Conservation (phyloP, 2,329 filamentous ascomycete genomes). For the Lasiodiplodia citricola region DNA sequence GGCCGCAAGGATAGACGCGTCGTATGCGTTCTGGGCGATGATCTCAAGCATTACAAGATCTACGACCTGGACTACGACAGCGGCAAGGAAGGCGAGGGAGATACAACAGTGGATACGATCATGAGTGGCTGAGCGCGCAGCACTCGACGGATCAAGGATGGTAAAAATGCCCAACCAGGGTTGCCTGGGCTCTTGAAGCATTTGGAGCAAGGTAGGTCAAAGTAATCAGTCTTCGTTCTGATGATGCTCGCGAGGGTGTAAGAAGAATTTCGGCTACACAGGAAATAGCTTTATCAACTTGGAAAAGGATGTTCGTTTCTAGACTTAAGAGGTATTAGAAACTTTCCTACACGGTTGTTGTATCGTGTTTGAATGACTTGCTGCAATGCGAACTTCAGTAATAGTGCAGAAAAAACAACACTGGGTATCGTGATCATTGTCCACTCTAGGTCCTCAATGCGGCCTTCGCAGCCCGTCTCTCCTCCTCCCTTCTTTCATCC, state of each 20-base stretch:
- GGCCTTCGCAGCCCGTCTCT: conserved; percentile 58
- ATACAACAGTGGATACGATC: conserved; percentile 26
- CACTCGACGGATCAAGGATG: not conserved
- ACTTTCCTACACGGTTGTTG: too few species aligned
- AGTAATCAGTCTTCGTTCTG: not conserved
- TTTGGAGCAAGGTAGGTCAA: not conserved
- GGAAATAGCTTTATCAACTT: not conserved
- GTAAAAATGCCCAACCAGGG: not conserved
- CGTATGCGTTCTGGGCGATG: conserved; percentile 60
- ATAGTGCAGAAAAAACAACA: not conserved
- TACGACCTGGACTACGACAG: conserved; percentile 56
- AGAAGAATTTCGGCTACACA: not conserved
- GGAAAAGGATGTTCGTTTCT: not conserved
- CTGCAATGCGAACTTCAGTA: not conserved
- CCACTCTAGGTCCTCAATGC: conserved; percentile 34
- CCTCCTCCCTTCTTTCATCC: conserved; percentile 61
- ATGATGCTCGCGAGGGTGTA: not conserved
- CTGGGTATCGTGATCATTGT: not conserved
- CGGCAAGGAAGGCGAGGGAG: conserved; percentile 22
- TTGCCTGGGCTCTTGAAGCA: not conserved
- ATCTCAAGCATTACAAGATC: conserved; percentile 60
- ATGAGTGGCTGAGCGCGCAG: conserved; percentile 22
- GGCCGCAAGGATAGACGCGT: conserved; percentile 59
- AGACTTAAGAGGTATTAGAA: not conserved
- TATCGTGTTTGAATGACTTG: too few species aligned